Percentiles rank a stretch among this genome's conserved stretches.
These are phyloP conservation scores for Populus alba DNA, from an alignment of 345 rosid species.

Conservation along the genomic window DNA sequence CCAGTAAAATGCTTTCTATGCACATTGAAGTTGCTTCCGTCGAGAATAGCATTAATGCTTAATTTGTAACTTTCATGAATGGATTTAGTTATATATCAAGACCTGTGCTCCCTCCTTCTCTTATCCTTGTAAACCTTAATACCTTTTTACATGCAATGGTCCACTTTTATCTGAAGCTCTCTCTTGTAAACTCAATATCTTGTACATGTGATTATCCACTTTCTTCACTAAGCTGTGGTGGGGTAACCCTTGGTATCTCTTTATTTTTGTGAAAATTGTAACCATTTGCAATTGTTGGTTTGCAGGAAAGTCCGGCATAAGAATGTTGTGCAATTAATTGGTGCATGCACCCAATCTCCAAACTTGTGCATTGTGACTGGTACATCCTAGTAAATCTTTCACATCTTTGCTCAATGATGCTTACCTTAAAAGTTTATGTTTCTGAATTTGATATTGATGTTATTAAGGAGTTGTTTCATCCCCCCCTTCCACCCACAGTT, in stretches of 20 bases:
- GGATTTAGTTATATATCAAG: not conserved
- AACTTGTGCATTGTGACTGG: slow-evolving; percentile 93
- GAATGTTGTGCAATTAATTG: slow-evolving; percentile 91
- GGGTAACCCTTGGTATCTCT: not conserved
- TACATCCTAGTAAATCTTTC: slow-evolving; percentile 25
- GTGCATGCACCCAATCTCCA: slow-evolving; percentile 87
- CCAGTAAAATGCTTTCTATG: not conserved
- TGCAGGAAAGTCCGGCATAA: slow-evolving; percentile 89
- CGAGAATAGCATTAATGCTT: not conserved
- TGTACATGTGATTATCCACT: not conserved
- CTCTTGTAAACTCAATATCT: not conserved
- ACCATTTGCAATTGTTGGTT: slow-evolving; percentile 8
- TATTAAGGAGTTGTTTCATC: slow-evolving; percentile 4
- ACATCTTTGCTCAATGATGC: not conserved
- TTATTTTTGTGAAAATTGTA: not conserved
- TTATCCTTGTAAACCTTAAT: not conserved
- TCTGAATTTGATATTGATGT: slow-evolving; percentile 2
- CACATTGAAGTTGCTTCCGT: not conserved
- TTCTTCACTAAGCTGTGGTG: not conserved
- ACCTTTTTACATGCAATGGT: not conserved
- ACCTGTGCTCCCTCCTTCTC: not conserved
- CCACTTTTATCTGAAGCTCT: not conserved
- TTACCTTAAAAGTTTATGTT: not conserved
- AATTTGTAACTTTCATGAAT: not conserved
- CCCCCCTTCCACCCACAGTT: not conserved